Evolutionary conservation across 495 filamentous ascomycete genomes (phyloP), one percentile per base, ranked within the genome.

Genomic region (Aspergillus campestris): DNA sequence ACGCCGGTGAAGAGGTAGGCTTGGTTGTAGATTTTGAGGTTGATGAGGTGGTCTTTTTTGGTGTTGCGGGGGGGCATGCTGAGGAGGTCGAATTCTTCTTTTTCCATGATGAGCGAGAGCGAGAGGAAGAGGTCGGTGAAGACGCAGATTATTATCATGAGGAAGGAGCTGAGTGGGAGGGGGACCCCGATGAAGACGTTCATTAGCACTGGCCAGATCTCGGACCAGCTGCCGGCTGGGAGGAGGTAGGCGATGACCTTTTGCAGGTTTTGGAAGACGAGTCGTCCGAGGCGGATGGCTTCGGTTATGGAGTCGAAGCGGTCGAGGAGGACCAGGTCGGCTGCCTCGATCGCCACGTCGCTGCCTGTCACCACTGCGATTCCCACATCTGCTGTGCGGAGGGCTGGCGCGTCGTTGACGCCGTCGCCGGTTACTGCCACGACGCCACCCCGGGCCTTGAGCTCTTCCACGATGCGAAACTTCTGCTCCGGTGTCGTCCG

Each of bases 311-410:
- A 82, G 14, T 74, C 72, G 50, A 90, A 87, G 0, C 70, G 72
- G 29, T 86, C 83, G 2, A 87, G 67, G 6, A 97, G 77, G 11
- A 96, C 87, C 4, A 96, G 77, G 54, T 94, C 86, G 8, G 91
- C 87, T 6, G 91, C 91, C 66, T 95, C 92, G 77, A 68, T 77
- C 12, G 78, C 78, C 2, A 80, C 74, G 34, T 81, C 78, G 18
- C 73, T 75, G 24, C 72, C 67, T 9, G 68, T 70, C 28, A 77
- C 81, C 64, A 85, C 79, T 3, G 82, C 81, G 46, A 86, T 77
- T 40, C 82, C 82, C 5, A 86, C 75, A 52, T 86, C 77, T 15
- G 82, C 78, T 27, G 72, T 67, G 40, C 79, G 79, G 34, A 86
- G 65, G 28, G 79, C 79, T 7, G 82, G 82, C 7, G 80, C 76